Evolutionary conservation across 805 yeast species (phyloP).

Genomic region (Jamesozyma gamospora): DNA sequence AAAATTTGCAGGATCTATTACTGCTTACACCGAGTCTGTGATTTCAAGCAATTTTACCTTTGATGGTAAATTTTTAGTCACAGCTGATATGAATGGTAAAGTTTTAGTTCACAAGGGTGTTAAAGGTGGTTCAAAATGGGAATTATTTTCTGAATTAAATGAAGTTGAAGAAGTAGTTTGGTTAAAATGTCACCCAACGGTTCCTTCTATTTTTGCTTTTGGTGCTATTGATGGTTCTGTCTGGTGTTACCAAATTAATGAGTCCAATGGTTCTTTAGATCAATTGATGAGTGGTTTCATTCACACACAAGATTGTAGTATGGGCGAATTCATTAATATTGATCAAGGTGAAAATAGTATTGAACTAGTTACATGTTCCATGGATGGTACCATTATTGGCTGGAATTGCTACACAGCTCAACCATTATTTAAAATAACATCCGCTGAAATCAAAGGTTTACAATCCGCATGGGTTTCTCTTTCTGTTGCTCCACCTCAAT

Average conservation of each 20-base stretch:
- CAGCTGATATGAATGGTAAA: constrained; percentile 94
- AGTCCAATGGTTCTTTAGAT: constrained; percentile 41
- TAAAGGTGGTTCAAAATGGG: constrained; percentile 81
- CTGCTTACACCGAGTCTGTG: constrained; percentile 83
- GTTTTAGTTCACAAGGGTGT: constrained; percentile 60
- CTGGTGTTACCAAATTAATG: constrained; percentile 77
- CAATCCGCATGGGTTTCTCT: constrained; percentile 85
- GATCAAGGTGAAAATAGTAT: constrained; percentile 47
- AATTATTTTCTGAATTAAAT: constrained; percentile 53
- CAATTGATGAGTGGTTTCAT: constrained; percentile 71
- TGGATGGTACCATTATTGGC: constrained; percentile 75
- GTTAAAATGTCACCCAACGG: constrained; percentile 71
- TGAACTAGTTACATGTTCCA: constrained; percentile 63
- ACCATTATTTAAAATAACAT: constrained; percentile 55
- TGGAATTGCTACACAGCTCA: constrained; percentile 84
- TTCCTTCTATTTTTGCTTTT: constrained; percentile 68
- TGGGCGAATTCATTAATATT: constrained; percentile 61
- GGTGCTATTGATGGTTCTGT: constrained; percentile 91
- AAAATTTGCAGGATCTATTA: constrained; percentile 60
- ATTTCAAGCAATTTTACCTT: constrained; percentile 72
- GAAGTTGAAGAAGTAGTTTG: constrained; percentile 88
- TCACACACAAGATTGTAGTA: constrained; percentile 73
- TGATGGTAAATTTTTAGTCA: constrained; percentile 71
- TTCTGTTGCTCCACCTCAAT: constrained; percentile 27
- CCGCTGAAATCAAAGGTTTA: constrained; percentile 59